phyloP scores from a whole-genome alignment of 768 basidiomycete genomes.

The Phylloporus sp. region DNA sequence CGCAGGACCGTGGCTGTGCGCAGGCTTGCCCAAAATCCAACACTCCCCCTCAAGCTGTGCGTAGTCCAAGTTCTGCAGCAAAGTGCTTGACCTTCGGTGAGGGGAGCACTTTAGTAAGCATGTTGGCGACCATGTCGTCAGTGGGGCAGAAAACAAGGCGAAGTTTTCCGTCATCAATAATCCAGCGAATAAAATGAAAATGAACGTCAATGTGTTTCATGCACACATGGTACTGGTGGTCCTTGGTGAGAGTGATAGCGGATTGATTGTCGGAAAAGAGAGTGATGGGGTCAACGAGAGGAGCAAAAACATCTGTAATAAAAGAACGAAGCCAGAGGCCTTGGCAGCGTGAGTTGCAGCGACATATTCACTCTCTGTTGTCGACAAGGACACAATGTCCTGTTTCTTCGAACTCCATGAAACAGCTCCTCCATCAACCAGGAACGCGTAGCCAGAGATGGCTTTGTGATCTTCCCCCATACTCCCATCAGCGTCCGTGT shows the following conservation, averaged over 20 bases:
- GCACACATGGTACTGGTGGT: background rate
- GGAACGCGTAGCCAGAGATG: background rate
- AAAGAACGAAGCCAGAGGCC: background rate
- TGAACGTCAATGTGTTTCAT: background rate
- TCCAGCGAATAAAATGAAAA: background rate
- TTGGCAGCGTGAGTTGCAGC: background rate
- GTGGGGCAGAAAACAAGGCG: too few relatives aligned
- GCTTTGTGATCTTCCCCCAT: background rate
- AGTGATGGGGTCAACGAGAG: too few relatives aligned
- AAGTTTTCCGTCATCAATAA: background rate
- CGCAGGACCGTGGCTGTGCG: too few relatives aligned
- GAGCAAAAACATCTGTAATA: too few relatives aligned
- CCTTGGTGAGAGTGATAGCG: background rate
- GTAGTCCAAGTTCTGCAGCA: too few relatives aligned
- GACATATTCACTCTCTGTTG: background rate
- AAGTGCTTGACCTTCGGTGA: too few relatives aligned
- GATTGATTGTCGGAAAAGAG: constrained; percentile 5
- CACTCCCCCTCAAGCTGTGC: too few relatives aligned
- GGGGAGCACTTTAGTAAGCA: too few relatives aligned
- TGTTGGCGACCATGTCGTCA: too few relatives aligned
- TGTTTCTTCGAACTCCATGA: background rate
- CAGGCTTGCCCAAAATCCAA: too few relatives aligned
- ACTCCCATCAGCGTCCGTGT: background rate
- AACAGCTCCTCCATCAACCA: background rate
- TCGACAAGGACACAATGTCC: background rate